Percentiles rank a stretch among this genome's conserved stretches.
Conservation (phyloP, 2,329 filamentous ascomycete genomes). For the Thielaviopsis populi region DNA sequence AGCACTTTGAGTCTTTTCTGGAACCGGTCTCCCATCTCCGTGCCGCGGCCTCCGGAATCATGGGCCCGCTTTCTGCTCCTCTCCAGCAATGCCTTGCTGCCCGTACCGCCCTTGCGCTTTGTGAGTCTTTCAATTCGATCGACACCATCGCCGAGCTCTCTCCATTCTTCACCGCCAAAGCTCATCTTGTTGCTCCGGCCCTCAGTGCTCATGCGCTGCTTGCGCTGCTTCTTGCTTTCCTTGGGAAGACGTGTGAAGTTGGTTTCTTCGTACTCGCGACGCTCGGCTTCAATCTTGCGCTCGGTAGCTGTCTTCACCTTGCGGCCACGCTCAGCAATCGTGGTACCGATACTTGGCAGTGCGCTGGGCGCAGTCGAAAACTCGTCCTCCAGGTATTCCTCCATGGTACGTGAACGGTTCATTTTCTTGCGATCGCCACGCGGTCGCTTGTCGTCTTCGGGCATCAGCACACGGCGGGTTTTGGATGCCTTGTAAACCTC, state of each 20-base stretch:
- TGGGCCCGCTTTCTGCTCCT: slow-evolving; percentile 71
- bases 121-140: slow-evolving; percentile 79
- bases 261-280: slow-evolving; percentile 74
- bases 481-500: slow-evolving; percentile 81
- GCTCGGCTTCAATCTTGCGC: slow-evolving; percentile 61
- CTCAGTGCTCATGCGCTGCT: slow-evolving; percentile 39
- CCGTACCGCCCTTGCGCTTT: slow-evolving; percentile 45
- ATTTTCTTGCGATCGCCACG: slow-evolving; percentile 45
- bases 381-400: slow-evolving; percentile 81
- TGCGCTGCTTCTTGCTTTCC: slow-evolving; percentile 73
- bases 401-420: slow-evolving; percentile 67
- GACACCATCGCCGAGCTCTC: slow-evolving; percentile 65
- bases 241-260: slow-evolving; percentile 82
- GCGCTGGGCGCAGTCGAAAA: slow-evolving; percentile 67
- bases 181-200: slow-evolving; percentile 39
- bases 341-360: slow-evolving; percentile 82
- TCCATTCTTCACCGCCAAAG: slow-evolving; percentile 87
- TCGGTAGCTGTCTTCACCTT: slow-evolving; percentile 64
- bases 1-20: slow-evolving; percentile 50
- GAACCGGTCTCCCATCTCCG: slow-evolving; percentile 58
- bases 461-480: slow-evolving; percentile 76
- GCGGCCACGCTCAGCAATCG: slow-evolving; percentile 65
- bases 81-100: slow-evolving; percentile 51
- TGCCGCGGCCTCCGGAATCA: slow-evolving; percentile 42
- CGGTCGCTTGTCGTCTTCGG: slow-evolving; percentile 41